These are phyloP conservation scores for Hanseniaspora lindneri DNA, from an alignment of 805 yeast genomes.

Conservation along the genomic window DNA sequence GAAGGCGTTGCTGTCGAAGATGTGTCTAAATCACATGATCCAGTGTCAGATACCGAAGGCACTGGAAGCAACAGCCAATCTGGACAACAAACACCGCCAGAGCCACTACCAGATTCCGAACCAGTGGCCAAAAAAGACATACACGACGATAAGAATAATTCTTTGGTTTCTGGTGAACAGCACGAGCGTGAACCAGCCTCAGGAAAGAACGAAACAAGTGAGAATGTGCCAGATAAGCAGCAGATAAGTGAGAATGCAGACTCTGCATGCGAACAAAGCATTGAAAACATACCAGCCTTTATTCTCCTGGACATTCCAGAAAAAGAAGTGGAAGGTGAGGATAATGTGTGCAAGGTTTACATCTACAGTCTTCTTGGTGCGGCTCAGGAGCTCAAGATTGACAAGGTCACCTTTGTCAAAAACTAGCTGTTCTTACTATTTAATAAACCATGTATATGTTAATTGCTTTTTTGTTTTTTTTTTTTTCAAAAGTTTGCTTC, in stretches of 20 bases:
- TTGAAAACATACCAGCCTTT: constrained; percentile 3
- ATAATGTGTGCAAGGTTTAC: constrained; percentile 62
- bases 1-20: too few relatives aligned
- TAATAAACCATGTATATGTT: too few relatives aligned
- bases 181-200: too few relatives aligned
- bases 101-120: neutral
- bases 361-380: constrained; percentile 56
- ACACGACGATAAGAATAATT: too few relatives aligned
- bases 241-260: constrained; percentile 5
- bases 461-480: too few relatives aligned
- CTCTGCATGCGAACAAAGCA: constrained; percentile 3
- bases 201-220: too few relatives aligned
- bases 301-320: constrained; percentile 17
- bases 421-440: too few relatives aligned
- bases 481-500: too few relatives aligned
- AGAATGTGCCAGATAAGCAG: too few relatives aligned
- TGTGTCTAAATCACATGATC: neutral
- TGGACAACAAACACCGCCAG: neutral
- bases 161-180: too few relatives aligned
- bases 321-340: constrained; percentile 28
- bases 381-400: constrained; percentile 79
- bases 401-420: constrained; percentile 62
- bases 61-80: neutral
- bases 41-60: neutral
- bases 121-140: too few relatives aligned